Base-by-base conservation (phyloP, 2,329 filamentous ascomycete species). In the Xylaria arbuscula region DNA sequence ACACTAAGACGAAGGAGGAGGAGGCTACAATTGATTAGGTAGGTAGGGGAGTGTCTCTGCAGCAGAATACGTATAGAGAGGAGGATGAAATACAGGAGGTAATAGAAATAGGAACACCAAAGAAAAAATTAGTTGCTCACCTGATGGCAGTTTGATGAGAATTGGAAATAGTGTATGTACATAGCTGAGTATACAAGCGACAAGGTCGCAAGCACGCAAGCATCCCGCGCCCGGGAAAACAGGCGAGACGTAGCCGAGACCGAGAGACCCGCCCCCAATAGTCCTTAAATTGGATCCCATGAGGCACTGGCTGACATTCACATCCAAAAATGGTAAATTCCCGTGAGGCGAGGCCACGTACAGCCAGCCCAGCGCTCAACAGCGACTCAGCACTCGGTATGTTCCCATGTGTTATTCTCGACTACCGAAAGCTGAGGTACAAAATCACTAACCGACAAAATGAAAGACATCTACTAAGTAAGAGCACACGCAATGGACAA, bases 171-270 rank as follows among this genome's bases (percentile, higher is more conserved):
- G 28, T 28, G 28, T 28, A 28, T 2, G 28, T 28, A 28, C 28
- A 28, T 28, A 5, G 28, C 28, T 28, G 5, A 28, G 5, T 28
- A 28, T 28, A 28, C 28, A 28, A 5, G 28, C 28, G 28, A 28
- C 28, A 32, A 54, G 15, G 13, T 34, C 13, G 50, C 50, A 54
- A 54, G 51, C 51, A 66, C 13, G 50, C 50, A 54, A 54, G 51
- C 51, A 66, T 68, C 58, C 57, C 62, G 54, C 66, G 66, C 66
- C 66, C n/a, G 64, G 66, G 51, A 11, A 8, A 47, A 36, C 7
- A 54, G 11, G 36, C 58, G 28, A 58, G 53, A 48, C 51, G 57
- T n/a, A 51, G 48, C 51, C n/a, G 28, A 67, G 61, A 58, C 68
- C 64, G 57, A 68, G 60, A 65, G 61, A 38, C 13, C 51, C 68